Evolutionary conservation across 192 early-diverging fungal species (phyloP), one percentile per base, ranked within the genome.

Genomic region (Helicostylum pulchrum): DNA sequence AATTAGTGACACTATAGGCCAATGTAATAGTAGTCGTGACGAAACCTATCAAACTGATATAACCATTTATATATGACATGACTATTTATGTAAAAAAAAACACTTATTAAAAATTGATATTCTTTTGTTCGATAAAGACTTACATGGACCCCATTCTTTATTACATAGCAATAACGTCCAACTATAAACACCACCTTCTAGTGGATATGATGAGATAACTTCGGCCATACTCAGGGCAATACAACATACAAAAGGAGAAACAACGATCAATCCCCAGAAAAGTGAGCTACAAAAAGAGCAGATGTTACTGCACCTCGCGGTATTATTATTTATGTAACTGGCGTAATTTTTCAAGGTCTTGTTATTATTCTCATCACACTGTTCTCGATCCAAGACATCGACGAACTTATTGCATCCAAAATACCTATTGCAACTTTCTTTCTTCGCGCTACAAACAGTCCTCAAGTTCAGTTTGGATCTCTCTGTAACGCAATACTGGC

Each of bases 191-290:
- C 55, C 61, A 30, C 68, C 74, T 59, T 19, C 44, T 17, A 64
- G 58, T 20, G 73, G 76, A 59, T 67, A 67, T n/a, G 64, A 60
- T 44, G 62, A 77, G n/a, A 71, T 70, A 12, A 82, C 72, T 60
- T 82, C 80, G 10, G 80, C 77, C 77, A 82, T 76, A 15, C 68
- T 64, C 14, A 72, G 56, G 3, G 69, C 74, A 20, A 78, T 76
- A 48, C 64, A 68, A 39, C 61, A 55, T 30, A 74, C 74, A 76
- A 81, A 78, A 30, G 68, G 53, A 4, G 70, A 67, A 2, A 77
- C 75, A 43, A 74, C 68, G 14, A 81, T 67, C 80, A 77, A 81
- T 34, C 77, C 77, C 68, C 74, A 81, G 19, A 78, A 76, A 39
- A 81, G 70, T 47, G 72, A 68, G 4, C 66, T 72, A 10, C 79